Evolutionary conservation across 1,284 basidiomycete genomes (phyloP).

Genomic region (Trametes hirsuta): DNA sequence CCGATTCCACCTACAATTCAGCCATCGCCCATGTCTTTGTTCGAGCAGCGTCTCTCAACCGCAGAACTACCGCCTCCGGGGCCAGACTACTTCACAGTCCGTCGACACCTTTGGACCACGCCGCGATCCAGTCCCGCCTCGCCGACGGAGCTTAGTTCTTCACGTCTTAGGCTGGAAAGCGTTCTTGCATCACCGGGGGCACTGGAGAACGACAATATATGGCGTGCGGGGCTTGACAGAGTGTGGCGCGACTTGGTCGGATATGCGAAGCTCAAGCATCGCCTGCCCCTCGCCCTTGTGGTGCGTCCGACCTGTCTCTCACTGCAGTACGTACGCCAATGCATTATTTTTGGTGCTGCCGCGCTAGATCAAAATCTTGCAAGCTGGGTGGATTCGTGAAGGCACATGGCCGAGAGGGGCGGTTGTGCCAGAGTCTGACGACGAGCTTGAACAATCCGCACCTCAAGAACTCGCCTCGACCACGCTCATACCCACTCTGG

Average conservation of each 20-base stretch:
- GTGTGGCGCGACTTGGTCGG: conserved; percentile 64
- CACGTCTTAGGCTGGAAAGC: conserved; percentile 54
- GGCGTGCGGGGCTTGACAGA: conserved; percentile 58
- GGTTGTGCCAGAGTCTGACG: conserved; percentile 60
- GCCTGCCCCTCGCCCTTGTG: conserved; percentile 61
- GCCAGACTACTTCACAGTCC: conserved; percentile 60
- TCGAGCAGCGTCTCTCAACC: conserved; percentile 43
- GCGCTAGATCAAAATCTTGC: conserved; percentile 65
- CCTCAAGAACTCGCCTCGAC: neutral
- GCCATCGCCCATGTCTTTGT: conserved; percentile 26
- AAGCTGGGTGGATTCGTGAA: conserved; percentile 74
- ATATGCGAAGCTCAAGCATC: conserved; percentile 58
- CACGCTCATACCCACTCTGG: neutral
- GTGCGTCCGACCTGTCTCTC: conserved; percentile 44
- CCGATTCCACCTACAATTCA: neutral
- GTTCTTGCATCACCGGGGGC: conserved; percentile 53
- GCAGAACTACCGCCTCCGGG: conserved; percentile 61
- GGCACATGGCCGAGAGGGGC: conserved; percentile 71
- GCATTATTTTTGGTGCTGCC: conserved; percentile 10
- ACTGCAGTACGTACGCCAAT: neutral
- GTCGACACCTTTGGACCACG: conserved; percentile 63
- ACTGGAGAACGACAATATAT: conserved; percentile 53
- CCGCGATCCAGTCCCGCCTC: conserved; percentile 24
- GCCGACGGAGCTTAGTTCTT: conserved; percentile 36
- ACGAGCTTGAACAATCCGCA: conserved; percentile 35